phyloP scores from a whole-genome alignment of 306 rosid species.

The Cercis canadensis region DNA sequence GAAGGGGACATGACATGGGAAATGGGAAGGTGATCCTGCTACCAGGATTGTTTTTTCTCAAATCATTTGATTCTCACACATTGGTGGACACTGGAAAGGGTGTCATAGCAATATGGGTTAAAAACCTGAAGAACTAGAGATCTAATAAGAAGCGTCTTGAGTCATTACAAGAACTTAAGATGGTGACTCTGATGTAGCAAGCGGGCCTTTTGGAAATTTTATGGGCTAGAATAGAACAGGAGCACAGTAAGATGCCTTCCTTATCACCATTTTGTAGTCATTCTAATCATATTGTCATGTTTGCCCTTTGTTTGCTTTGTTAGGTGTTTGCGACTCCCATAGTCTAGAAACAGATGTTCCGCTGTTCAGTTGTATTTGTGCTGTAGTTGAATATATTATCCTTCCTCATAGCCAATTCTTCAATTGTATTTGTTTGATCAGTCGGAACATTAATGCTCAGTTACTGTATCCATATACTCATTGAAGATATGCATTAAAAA shows the following conservation, averaged over 20 bases:
- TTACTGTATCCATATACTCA: conserved; percentile 12
- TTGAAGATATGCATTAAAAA: conserved; percentile 31
- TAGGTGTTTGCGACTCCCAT: too few relatives aligned
- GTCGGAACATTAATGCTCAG: neutral
- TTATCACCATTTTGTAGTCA: too few relatives aligned
- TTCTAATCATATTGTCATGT: too few relatives aligned
- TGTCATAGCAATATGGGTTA: conserved; percentile 4
- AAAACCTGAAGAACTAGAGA: conserved; percentile 4
- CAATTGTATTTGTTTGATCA: conserved; percentile 1
- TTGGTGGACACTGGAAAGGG: neutral
- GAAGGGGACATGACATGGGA: conserved; percentile 17
- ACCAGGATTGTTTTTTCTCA: neutral
- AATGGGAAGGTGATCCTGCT: conserved; percentile 19
- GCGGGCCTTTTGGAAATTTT: conserved; percentile 5
- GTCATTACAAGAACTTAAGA: too few relatives aligned
- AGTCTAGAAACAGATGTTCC: neutral
- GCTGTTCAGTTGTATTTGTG: neutral
- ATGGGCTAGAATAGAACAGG: conserved; percentile 1
- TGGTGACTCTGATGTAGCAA: neutral
- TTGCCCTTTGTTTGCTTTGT: neutral
- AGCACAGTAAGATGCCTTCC: neutral
- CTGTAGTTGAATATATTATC: conserved; percentile 6
- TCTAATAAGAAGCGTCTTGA: neutral
- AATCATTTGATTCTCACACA: neutral
- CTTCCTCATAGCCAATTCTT: neutral